A percentile compares a stretch with the other conserved stretches of the same genome.
Evolutionary conservation across 2,329 filamentous ascomycete species (phyloP).

Genomic region (Sporothrix pseudoabietina): DNA sequence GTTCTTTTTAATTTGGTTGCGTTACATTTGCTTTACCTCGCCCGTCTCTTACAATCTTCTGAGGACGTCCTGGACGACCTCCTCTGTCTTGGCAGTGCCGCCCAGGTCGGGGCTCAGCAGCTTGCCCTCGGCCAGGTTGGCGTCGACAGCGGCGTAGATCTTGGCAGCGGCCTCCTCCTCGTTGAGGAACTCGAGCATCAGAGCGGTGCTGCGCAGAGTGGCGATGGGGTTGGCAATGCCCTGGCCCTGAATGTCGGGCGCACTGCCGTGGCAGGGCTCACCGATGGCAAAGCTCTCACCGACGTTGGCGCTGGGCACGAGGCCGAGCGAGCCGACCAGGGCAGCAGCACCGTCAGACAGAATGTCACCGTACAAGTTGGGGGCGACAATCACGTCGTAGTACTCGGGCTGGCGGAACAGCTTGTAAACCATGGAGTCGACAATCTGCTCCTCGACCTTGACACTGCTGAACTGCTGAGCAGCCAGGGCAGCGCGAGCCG

Average conservation of each 20-base stretch:
- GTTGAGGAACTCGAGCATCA: constrained; percentile 96
- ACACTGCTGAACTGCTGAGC: constrained; percentile 59
- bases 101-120: constrained; percentile 88
- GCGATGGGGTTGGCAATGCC: constrained; percentile 96
- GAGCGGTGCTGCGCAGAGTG: constrained; percentile 82
- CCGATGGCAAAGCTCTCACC: constrained; percentile 93
- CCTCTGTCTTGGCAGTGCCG: constrained; percentile 78
- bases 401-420: constrained; percentile 92
- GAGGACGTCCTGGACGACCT: constrained; percentile 86
- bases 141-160: constrained; percentile 92
- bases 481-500: constrained; percentile 72
- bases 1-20: neutral
- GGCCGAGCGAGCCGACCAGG: constrained; percentile 84
- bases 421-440: constrained; percentile 99
- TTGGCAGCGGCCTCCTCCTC: constrained; percentile 82
- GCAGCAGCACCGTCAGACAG: constrained; percentile 94
- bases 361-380: constrained; percentile 97
- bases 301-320: constrained; percentile 94
- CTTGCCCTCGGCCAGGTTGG: constrained; percentile 79
- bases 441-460: constrained; percentile 94
- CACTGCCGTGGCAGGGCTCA: constrained; percentile 95
- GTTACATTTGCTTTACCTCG: neutral
- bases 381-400: constrained; percentile 97
- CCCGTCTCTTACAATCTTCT: constrained; percentile 66
- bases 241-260: constrained; percentile 91